Base-by-base conservation (phyloP, 257 asterid species). In the Eucommia ulmoides region DNA sequence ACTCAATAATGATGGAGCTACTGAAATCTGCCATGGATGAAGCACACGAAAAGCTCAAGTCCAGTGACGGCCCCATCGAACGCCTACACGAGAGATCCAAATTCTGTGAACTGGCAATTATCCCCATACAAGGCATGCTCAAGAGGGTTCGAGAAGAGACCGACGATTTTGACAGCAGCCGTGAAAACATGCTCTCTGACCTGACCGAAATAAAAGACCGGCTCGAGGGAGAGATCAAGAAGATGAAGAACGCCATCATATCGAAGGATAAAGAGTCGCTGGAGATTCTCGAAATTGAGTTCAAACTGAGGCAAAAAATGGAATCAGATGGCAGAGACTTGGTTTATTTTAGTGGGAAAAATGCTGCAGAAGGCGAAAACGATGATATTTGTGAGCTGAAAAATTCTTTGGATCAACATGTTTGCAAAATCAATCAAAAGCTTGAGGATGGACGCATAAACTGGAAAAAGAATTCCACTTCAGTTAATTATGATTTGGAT, bases 1-100 rank as follows among this genome's bases (percentile, higher is more conserved):
- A 83, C 51, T 63, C 77, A 1, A 67, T 69, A 59, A 83, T 81
- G 53, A 78, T 87, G 93, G 70, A 71, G 44, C 71, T 87, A 22
- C 22, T 87, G 58, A 73, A 88, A 74, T 65, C 78, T 18, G 94
- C 93, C 48, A 74, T 87, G 97, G 94, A 81, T 20, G 68, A 68
- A 69, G 86, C 88, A 26, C 94, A 72, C 45, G 87, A 78, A 41
- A 73, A 83, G 23, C 59, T 80, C 45, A 89, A 78, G 46, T 73
- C 75, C 12, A 63, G 60, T 35, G 81, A 74, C 6, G 88, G 93
- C 14, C 87, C 93, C 7, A 73, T 87, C 3, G 87, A 78, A 55
- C 81, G 76, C 61, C 58, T 87, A 24, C 89, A 76, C 3, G 81
- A 74, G 45, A 62, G 87, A 60, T 78, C 88, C 3, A 75, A 69